Conservation (phyloP, 495 filamentous ascomycete genomes). For the Aspergillus affinis region DNA sequence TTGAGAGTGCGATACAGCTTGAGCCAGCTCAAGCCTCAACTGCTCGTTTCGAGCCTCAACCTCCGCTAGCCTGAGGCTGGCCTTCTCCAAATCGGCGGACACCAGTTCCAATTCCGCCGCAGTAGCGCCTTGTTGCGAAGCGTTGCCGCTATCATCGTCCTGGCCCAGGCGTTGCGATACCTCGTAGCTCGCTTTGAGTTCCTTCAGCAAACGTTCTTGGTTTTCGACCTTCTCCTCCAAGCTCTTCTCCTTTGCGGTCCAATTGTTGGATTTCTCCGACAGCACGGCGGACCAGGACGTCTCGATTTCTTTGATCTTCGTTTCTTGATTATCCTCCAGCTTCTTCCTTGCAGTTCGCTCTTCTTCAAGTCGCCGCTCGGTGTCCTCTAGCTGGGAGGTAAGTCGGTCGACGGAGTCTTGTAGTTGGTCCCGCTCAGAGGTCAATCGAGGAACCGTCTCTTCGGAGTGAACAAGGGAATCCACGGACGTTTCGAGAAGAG, state of each 20-base stretch:
- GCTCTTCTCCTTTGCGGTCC: constrained; percentile 89
- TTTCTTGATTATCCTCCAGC: constrained; percentile 74
- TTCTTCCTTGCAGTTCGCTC: constrained; percentile 70
- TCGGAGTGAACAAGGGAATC: constrained; percentile 89
- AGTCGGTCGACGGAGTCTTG: constrained; percentile 75
- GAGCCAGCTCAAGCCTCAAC: constrained; percentile 82
- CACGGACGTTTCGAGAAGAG: constrained; percentile 91
- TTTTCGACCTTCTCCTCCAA: constrained; percentile 92
- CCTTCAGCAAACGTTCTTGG: constrained; percentile 88
- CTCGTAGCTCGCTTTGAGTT: constrained; percentile 95
- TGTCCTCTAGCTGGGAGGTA: constrained; percentile 90
- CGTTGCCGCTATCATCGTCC: constrained; percentile 62
- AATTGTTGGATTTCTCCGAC: constrained; percentile 92
- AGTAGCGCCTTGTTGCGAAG: constrained; percentile 58
- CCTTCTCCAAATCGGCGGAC: constrained; percentile 85
- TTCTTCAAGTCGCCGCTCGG: constrained; percentile 69
- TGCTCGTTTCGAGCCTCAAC: constrained; percentile 95
- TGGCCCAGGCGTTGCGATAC: constrained; percentile 86
- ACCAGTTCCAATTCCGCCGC: constrained; percentile 93
- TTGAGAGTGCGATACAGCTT: constrained; percentile 74
- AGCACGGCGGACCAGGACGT: constrained; percentile 89
- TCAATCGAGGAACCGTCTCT: constrained; percentile 86
- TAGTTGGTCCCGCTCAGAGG: constrained; percentile 79
- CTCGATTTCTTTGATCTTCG: constrained; percentile 81
- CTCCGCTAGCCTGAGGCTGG: constrained; percentile 82